Evolutionary conservation across 768 basidiomycete species (phyloP), one percentile per base, ranked within the genome.

Genomic region (Termitomyces sp.): DNA sequence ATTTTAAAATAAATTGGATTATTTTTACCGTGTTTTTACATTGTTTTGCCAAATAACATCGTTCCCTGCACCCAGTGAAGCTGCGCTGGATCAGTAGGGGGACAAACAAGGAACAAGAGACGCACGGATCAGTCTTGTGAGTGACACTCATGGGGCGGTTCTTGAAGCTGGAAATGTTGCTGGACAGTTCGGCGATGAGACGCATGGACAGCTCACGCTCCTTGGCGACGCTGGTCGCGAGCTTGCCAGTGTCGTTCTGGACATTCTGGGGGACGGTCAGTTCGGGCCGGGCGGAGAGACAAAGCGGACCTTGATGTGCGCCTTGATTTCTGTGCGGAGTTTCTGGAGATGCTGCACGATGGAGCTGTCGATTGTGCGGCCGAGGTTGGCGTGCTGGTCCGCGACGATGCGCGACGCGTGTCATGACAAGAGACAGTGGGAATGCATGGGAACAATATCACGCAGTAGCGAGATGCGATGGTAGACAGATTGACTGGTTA

Each of bases 331-430:
- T 2, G 85, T 78, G 33, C 89, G 78, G n/a, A 98, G 82, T 73
- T 98, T 98, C 74, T 97, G 90, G 9, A 99, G 82, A 71, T 98
- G 97, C 71, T 98, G 95, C 2, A 99, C 96, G 68, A 98, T 98
- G 5, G 94, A 96, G 35, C 89, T 90, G 65, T 99, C 95, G 68
- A 99, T 90, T 7, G 97, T 98, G 35, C 94, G 86, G 2, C 95
- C 96, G 9, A 99, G 84, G 68, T 95, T 96, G 13, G 95, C 93
- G 68, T 98, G 95, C 56, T 96, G 93, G 75, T 98, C 97, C 0
- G 97, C 94, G 63, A 98, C 93, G 57, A 81, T 74, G 51, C 95
- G 88, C 0, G 95, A 23, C 23, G 23, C 23, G 23, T 23, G 23
- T 23, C 23, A 23, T 23, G 23, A 23, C 23, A 23, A 23, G 23